These are phyloP conservation scores for Penicillium cinerascens DNA, from an alignment of 495 filamentous ascomycete genomes.

Conservation along the genomic window DNA sequence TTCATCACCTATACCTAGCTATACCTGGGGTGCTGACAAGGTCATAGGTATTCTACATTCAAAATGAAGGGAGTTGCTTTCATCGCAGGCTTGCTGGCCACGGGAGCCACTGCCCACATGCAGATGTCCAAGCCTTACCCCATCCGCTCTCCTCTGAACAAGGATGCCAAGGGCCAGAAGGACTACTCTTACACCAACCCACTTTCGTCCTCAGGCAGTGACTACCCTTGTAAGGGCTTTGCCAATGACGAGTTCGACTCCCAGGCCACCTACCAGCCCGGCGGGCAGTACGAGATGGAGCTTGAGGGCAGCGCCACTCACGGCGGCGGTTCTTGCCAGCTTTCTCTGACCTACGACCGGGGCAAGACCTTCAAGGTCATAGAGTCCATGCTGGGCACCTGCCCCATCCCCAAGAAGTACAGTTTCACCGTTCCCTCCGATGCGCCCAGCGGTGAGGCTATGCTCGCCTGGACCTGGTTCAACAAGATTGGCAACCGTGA, in stretches of 20 bases:
- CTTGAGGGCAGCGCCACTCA: slow-evolving; percentile 61
- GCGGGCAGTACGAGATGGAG: slow-evolving; percentile 37
- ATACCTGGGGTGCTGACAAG: neutral
- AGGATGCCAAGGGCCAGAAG: slow-evolving; percentile 29
- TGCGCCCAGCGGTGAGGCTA: slow-evolving; percentile 50
- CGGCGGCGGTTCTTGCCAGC: slow-evolving; percentile 83
- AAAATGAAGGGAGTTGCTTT: slow-evolving; percentile 40
- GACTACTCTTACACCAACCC: slow-evolving; percentile 53
- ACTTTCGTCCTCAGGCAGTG: slow-evolving; percentile 36
- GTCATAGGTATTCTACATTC: slow-evolving; percentile 2
- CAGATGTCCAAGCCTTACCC: slow-evolving; percentile 46
- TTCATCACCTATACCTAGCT: neutral
- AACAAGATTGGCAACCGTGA: slow-evolving; percentile 87
- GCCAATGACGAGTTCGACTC: slow-evolving; percentile 43
- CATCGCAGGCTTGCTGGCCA: slow-evolving; percentile 33
- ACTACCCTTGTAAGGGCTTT: slow-evolving; percentile 55
- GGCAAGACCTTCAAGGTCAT: slow-evolving; percentile 73
- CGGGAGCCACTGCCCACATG: slow-evolving; percentile 41
- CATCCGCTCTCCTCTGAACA: slow-evolving; percentile 47
- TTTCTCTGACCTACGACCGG: slow-evolving; percentile 75
- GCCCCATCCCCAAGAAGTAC: slow-evolving; percentile 57
- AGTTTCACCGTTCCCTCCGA: slow-evolving; percentile 46
- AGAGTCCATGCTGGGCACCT: slow-evolving; percentile 77
- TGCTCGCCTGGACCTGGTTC: slow-evolving; percentile 86
- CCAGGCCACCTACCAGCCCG: slow-evolving; percentile 42